These are phyloP conservation scores for Colletotrichum shisoi DNA, from an alignment of 2,329 filamentous ascomycete genomes.

Conservation along the genomic window DNA sequence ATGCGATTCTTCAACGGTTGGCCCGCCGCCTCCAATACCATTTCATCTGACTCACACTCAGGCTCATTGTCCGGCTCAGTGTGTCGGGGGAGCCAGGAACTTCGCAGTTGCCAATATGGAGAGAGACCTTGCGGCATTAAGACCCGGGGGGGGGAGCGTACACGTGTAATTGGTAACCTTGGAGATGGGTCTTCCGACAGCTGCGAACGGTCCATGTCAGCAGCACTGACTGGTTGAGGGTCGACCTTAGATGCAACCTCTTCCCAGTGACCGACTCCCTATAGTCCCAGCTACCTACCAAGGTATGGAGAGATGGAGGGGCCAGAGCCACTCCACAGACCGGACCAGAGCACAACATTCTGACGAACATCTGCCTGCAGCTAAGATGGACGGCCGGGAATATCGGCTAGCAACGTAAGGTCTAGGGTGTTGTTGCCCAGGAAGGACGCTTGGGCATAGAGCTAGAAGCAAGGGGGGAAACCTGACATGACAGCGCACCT, in stretches of 20 bases:
- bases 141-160: conserved; percentile 6
- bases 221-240: conserved; percentile 28
- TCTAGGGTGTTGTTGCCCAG: conserved; percentile 28
- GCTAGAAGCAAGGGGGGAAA: conserved; percentile 12
- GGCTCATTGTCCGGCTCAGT: conserved; percentile 21
- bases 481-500: conserved; percentile 30
- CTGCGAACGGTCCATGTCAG: conserved; percentile 15
- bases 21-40: conserved; percentile 29
- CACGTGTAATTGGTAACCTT: conserved; percentile 24
- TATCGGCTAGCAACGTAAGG: conserved; percentile 45
- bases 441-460: conserved; percentile 18
- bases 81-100: neutral
- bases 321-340: conserved; percentile 30
- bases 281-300: neutral
- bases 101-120: neutral
- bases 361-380: conserved; percentile 6
- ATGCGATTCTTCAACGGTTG: conserved; percentile 21
- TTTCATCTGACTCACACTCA: conserved; percentile 30
- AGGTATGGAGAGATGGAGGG: conserved; percentile 10
- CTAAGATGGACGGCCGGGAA: neutral
- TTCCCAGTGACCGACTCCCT: conserved; percentile 18
- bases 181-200: conserved; percentile 27
- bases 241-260: conserved; percentile 19
- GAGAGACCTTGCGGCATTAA: conserved; percentile 26
- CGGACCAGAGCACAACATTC: conserved; percentile 25